phyloP scores from a whole-genome alignment of 176 grass and related monocot genomes.

The Echinochloa phyllopogon region DNA sequence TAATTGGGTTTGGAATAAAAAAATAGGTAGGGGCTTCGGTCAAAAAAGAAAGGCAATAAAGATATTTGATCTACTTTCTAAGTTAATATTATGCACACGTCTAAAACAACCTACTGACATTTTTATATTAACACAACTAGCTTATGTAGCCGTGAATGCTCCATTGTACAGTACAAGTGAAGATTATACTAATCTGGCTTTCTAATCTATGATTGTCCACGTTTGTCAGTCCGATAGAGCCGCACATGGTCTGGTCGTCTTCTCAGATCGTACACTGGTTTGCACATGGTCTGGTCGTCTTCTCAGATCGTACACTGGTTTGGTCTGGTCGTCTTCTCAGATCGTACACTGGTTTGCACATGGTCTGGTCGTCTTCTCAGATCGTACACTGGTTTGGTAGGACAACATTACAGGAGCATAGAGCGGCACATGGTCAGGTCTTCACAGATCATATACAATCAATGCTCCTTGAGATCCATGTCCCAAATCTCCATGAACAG shows the following conservation, averaged over 20 bases:
- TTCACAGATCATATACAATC: neutral
- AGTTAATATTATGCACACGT: neutral
- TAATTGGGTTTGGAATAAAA: no score
- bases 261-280: conserved; percentile 1
- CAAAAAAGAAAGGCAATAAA: no score
- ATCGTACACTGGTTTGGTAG: conserved; percentile 2
- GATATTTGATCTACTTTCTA: no score
- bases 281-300: conserved; percentile 23
- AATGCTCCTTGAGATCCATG: conserved; percentile 18
- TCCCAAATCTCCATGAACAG: conserved; percentile 1
- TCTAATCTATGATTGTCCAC: neutral
- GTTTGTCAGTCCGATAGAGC: neutral
- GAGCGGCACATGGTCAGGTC: conserved; percentile 14
- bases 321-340: neutral
- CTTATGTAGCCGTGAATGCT: neutral
- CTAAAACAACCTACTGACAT: neutral
- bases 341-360: conserved; percentile 21
- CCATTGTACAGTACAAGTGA: neutral
- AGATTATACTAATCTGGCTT: neutral
- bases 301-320: neutral
- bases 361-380: neutral
- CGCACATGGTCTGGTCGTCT: neutral
- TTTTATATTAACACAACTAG: neutral
- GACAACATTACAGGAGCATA: neutral
- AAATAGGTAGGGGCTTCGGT: no score